Conservation (phyloP, 495 filamentous ascomycete genomes). For the Bacidia rubella region DNA sequence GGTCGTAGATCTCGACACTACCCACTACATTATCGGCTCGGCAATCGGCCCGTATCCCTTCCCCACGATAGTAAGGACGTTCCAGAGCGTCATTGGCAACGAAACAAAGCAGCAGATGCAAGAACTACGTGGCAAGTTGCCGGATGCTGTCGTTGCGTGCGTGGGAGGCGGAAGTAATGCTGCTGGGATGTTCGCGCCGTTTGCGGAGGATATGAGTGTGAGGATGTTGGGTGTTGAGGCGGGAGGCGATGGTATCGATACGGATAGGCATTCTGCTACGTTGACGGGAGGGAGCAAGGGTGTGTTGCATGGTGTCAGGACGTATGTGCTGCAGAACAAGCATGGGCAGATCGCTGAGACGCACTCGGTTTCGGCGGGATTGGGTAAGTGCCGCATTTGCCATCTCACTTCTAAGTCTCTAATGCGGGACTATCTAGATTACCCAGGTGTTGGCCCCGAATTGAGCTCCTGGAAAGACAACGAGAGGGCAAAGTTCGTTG, state of each 20-base stretch:
- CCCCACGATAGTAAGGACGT: conserved; percentile 89
- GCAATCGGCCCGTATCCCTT: conserved; percentile 93
- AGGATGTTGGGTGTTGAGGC: conserved; percentile 90
- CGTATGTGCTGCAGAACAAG: conserved; percentile 83
- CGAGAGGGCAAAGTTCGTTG: conserved; percentile 72
- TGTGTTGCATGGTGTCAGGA: conserved; percentile 88
- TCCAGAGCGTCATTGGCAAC: conserved; percentile 84
- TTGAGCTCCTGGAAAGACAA: conserved; percentile 85
- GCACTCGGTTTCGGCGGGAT: conserved; percentile 88
- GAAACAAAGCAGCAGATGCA: conserved; percentile 87
- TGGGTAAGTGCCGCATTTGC: no score
- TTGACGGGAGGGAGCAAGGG: conserved; percentile 78
- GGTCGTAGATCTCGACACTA: conserved; percentile 75
- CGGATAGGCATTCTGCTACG: conserved; percentile 74
- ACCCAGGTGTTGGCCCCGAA: conserved; percentile 92
- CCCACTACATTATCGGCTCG: conserved; percentile 91
- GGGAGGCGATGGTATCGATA: conserved; percentile 90
- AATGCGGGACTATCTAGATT: no score
- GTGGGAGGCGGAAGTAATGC: conserved; percentile 90
- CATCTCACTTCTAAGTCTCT: no score
- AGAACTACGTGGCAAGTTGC: conserved; percentile 67
- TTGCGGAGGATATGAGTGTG: conserved; percentile 70
- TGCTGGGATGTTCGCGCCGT: conserved; percentile 92
- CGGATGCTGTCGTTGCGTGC: conserved; percentile 91
- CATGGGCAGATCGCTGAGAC: conserved; percentile 90